Evolutionary conservation across 306 rosid species (phyloP).

Genomic region (Morella rubra): DNA sequence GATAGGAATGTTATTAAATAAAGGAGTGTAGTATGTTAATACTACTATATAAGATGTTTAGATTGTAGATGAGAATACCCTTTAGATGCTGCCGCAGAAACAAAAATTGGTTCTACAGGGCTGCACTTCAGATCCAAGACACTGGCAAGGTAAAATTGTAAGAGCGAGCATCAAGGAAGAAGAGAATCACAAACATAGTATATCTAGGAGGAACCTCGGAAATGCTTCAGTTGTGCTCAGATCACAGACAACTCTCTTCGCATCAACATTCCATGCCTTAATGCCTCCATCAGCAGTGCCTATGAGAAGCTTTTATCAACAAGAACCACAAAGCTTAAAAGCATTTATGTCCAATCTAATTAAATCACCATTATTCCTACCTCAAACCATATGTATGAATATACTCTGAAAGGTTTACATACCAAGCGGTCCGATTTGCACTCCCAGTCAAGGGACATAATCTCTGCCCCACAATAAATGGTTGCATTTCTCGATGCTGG

Average conservation of each 20-base stretch:
- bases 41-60: conserved; percentile 12
- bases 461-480: conserved; percentile 90
- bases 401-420: conserved; percentile 37
- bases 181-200: conserved; percentile 11
- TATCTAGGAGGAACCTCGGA: conserved; percentile 63
- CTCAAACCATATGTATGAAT: conserved; percentile 15
- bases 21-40: conserved; percentile 1
- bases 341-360: conserved; percentile 26
- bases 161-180: conserved; percentile 18
- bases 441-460: conserved; percentile 94
- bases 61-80: conserved; percentile 49
- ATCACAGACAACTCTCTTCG: conserved; percentile 97
- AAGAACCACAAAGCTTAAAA: conserved; percentile 37
- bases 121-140: conserved; percentile 96
- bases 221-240: conserved; percentile 74
- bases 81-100: conserved; percentile 90
- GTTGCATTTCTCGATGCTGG: conserved; percentile 95
- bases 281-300: conserved; percentile 93
- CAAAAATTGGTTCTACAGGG: conserved; percentile 92
- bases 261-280: conserved; percentile 97
- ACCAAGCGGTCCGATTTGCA: conserved; percentile 96
- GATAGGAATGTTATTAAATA: not conserved
- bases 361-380: conserved; percentile 11
- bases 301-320: conserved; percentile 80
- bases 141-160: conserved; percentile 43